Conservation (phyloP, 192 early-diverging fungal genomes). For the Diversispora epigaea region DNA sequence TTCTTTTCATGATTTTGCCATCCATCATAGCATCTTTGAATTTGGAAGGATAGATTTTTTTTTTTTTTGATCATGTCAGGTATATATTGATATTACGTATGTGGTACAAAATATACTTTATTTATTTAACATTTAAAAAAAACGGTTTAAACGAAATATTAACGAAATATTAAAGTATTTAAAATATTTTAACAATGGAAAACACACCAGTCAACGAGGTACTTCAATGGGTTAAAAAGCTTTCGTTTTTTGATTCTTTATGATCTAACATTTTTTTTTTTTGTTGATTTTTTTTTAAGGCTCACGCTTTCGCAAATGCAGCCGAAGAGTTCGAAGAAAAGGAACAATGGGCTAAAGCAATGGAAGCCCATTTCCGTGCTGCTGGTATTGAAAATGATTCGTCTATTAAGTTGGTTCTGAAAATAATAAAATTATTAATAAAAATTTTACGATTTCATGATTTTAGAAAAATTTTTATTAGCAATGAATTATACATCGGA, state of each 20-base stretch:
- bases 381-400: slow-evolving; percentile 49
- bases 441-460: not conserved
- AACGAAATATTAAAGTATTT: no score
- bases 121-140: no score
- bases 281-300: slow-evolving; percentile 39
- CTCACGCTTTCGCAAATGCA: slow-evolving; percentile 61
- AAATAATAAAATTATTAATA: not conserved
- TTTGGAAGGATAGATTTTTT: slow-evolving; percentile 14
- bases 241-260: not conserved
- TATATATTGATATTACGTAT: no score
- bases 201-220: slow-evolving; percentile 17
- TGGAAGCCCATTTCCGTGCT: slow-evolving; percentile 64
- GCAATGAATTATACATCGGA: slow-evolving; percentile 59
- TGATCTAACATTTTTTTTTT: not conserved
- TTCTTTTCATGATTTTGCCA: slow-evolving; percentile 10
- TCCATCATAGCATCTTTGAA: slow-evolving; percentile 22
- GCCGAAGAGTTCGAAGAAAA: slow-evolving; percentile 63
- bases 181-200: slow-evolving; percentile 13
- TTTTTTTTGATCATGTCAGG: not conserved
- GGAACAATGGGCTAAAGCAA: slow-evolving; percentile 58
- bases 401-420: not conserved
- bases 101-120: no score
- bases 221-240: not conserved
- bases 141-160: no score
- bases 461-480: slow-evolving; percentile 56